phyloP scores from a whole-genome alignment of 129 eudicot species.

The carrot (Daucus carota) region DNA sequence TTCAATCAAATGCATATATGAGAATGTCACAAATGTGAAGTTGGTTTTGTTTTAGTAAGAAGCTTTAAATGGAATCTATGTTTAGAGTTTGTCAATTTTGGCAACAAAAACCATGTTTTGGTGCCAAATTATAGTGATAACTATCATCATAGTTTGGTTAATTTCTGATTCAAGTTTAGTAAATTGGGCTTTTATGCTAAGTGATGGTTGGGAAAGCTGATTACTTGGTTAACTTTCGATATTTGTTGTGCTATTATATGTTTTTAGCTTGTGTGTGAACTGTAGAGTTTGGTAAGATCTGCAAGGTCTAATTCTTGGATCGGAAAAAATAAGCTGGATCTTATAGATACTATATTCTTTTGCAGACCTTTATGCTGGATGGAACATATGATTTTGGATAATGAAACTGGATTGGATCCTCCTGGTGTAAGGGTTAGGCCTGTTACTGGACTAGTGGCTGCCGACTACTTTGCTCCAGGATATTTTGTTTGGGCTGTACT shows the following conservation, averaged over 20 bases:
- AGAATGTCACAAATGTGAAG: neutral
- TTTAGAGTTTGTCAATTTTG: no score
- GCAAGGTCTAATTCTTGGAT: neutral
- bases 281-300: neutral
- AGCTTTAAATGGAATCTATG: no score
- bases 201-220: neutral
- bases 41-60: neutral
- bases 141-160: neutral
- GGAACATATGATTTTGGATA: constrained; percentile 89
- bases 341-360: neutral
- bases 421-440: constrained; percentile 82
- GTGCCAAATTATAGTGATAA: neutral
- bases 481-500: constrained; percentile 98
- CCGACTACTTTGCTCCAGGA: constrained; percentile 96
- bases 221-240: neutral
- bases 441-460: constrained; percentile 93
- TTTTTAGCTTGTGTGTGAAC: neutral
- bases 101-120: neutral
- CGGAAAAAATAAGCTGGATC: neutral
- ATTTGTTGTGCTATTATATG: neutral
- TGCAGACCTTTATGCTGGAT: constrained; percentile 95
- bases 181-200: neutral
- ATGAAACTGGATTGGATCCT: constrained; percentile 92
- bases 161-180: neutral
- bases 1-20: neutral